A percentile compares a stretch with the other conserved stretches of the same genome.
These are phyloP conservation scores for Phytopythium cucurbitacearum DNA, from an alignment of 352 stramenopile genomes.

Conservation along the genomic window DNA sequence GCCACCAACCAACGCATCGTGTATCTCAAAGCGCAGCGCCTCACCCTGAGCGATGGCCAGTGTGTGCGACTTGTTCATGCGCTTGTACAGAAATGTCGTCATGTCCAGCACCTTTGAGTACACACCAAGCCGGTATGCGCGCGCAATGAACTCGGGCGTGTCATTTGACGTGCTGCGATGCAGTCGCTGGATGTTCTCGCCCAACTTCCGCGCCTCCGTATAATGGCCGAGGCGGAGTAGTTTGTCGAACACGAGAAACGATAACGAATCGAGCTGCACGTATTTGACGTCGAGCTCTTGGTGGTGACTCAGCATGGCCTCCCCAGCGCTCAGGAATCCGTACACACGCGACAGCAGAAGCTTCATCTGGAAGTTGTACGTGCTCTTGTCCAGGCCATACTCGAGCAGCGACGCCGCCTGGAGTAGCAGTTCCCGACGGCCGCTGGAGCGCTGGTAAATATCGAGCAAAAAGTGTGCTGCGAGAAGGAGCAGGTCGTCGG, in stretches of 20 bases:
- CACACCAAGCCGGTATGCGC: conserved; percentile 75
- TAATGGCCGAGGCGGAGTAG: conserved; percentile 61
- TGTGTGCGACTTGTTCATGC: conserved; percentile 74
- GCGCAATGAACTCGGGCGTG: conserved; percentile 77
- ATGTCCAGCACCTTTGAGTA: conserved; percentile 86
- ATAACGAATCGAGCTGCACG: conserved; percentile 80
- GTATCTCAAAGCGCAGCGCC: conserved; percentile 47
- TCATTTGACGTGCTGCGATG: conserved; percentile 56
- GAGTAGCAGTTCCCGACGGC: conserved; percentile 35
- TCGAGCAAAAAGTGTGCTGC: conserved; percentile 67
- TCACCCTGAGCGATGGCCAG: conserved; percentile 64
- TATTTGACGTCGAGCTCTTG: conserved; percentile 83
- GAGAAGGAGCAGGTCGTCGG: conserved; percentile 77
- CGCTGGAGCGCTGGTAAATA: conserved; percentile 41
- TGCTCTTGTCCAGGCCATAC: conserved; percentile 69
- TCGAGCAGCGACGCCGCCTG: conserved; percentile 60
- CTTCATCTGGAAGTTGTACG: conserved; percentile 91
- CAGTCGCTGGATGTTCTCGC: conserved; percentile 40
- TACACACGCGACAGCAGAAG: conserved; percentile 80
- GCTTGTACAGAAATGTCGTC: conserved; percentile 67
- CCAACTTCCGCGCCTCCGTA: conserved; percentile 44
- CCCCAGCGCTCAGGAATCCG: conserved; percentile 56
- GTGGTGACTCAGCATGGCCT: conserved; percentile 63
- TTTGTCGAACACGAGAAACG: conserved; percentile 82
- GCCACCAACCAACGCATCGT: conserved; percentile 38